These are phyloP conservation scores for barrel medic (Medicago truncatula) DNA, from an alignment of 306 rosid species.

Conservation along the genomic window DNA sequence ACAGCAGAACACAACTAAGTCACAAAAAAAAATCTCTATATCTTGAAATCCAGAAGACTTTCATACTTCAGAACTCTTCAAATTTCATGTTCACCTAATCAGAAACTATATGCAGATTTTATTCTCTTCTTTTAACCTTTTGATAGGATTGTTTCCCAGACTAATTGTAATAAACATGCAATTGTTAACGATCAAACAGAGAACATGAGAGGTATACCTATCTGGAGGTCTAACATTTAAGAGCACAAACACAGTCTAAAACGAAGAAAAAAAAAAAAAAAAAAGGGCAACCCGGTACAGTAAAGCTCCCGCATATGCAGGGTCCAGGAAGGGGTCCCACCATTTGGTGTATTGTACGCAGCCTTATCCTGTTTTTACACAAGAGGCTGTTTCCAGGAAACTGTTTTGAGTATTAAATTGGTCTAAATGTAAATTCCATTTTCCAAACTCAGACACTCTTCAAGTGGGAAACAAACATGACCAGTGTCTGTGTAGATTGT, in stretches of 20 bases:
- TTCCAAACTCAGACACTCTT: not conserved
- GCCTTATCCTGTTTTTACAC: too few relatives aligned
- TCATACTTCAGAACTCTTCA: constrained; percentile 5
- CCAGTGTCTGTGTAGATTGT: not conserved
- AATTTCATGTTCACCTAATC: not conserved
- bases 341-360: too few relatives aligned
- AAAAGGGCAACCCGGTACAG: too few relatives aligned
- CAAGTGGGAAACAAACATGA: constrained; percentile 20
- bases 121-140: not conserved
- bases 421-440: not conserved
- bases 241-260: not conserved
- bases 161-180: constrained; percentile 25
- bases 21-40: constrained; percentile 28
- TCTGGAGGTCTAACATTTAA: not conserved
- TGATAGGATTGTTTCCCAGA: constrained; percentile 24
- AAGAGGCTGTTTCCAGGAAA: too few relatives aligned
- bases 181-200: not conserved
- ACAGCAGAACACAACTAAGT: constrained; percentile 23
- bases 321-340: too few relatives aligned
- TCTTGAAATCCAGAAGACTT: constrained; percentile 18
- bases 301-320: too few relatives aligned
- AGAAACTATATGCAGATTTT: constrained; percentile 14
- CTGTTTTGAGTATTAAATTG: not conserved
- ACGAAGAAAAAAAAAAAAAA: too few relatives aligned
- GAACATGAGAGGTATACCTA: constrained; percentile 25